Base-by-base conservation (phyloP, 169 alveolate species). In the Plasmodium cynomolgi region DNA sequence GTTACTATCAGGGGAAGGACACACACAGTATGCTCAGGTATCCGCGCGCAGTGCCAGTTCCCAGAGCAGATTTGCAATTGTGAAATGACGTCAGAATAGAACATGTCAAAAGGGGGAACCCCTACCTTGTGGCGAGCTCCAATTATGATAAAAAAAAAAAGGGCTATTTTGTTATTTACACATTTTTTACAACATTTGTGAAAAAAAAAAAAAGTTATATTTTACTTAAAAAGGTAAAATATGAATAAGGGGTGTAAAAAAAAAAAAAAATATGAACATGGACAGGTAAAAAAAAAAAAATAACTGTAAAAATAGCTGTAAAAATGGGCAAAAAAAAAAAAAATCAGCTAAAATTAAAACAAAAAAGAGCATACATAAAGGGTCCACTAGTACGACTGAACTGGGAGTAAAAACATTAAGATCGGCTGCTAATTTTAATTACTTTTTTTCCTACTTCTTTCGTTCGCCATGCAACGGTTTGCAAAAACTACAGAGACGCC, bases 351-450 rank as follows among this genome's bases (percentile, higher is more conserved):
- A 68, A 68, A 68, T 68, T 68, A 68, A 26, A 68, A 68, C 77
- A 68, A 23, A 68, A 68, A 68, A 3, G 77, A 68, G 77, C 37
- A 68, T 8, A 68, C 41, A 23, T 68, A 29, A 20, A 62, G 13
- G 23, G 62, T 9, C 23, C 23, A 50, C 62, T 50, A 13, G 62
- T 15, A 15, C 15, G 23, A 50, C 62, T 50, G 17, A 50, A 13
- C 8, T 15, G 23, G 6, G 15, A 15, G 62, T 50, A 50, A 15
- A 62, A 33, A 83, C 31, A 83, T 17, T 83, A 83, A 68, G 39
- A 37, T 20, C 92, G 74, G n/a, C 74, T 56, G 80, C 80, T 82
- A 82, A 84, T 84, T 84, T 62, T 41, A 71, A 72, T 20, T 68
- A 41, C 56, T 33, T 31, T 29, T 29, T 39, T 33, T 5, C 80